phyloP scores from a whole-genome alignment of 169 alveolate genomes.

The Plasmodium billcollinsi region DNA sequence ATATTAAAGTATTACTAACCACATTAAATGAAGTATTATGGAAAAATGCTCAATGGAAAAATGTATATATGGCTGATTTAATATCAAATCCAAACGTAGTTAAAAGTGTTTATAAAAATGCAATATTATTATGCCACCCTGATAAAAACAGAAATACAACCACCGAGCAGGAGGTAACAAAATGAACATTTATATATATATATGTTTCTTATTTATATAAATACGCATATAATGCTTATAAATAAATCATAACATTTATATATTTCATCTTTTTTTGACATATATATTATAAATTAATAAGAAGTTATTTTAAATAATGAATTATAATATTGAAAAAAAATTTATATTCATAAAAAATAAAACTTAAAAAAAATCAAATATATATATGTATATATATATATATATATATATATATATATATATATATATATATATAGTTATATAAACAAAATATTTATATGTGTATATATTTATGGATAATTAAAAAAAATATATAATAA shows the following conservation, averaged over 20 bases:
- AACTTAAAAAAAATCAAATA: background rate
- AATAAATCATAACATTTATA: too few relatives aligned
- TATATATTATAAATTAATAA: too few relatives aligned
- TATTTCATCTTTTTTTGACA: too few relatives aligned
- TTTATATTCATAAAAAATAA: background rate
- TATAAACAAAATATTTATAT: background rate
- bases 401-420: slow-evolving; percentile 6
- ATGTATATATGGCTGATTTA: slow-evolving; percentile 87
- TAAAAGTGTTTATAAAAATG: slow-evolving; percentile 87
- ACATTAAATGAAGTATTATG: slow-evolving; percentile 90
- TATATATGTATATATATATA: slow-evolving; percentile 13
- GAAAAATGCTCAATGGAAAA: slow-evolving; percentile 88
- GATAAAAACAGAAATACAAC: slow-evolving; percentile 80
- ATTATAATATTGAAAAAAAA: background rate
- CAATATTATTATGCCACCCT: slow-evolving; percentile 87
- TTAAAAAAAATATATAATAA: too few relatives aligned
- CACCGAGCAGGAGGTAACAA: slow-evolving; percentile 78
- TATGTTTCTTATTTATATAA: too few relatives aligned
- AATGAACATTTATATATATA: slow-evolving; percentile 16
- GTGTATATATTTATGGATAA: too few relatives aligned
- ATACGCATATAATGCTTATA: too few relatives aligned
- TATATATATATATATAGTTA: slow-evolving; percentile 1
- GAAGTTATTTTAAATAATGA: background rate
- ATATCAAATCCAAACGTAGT: slow-evolving; percentile 82
- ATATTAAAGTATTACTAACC: slow-evolving; percentile 88